Evolutionary conservation across 441 rosid genomes (phyloP).

Genomic region (Croton laevigatus): DNA sequence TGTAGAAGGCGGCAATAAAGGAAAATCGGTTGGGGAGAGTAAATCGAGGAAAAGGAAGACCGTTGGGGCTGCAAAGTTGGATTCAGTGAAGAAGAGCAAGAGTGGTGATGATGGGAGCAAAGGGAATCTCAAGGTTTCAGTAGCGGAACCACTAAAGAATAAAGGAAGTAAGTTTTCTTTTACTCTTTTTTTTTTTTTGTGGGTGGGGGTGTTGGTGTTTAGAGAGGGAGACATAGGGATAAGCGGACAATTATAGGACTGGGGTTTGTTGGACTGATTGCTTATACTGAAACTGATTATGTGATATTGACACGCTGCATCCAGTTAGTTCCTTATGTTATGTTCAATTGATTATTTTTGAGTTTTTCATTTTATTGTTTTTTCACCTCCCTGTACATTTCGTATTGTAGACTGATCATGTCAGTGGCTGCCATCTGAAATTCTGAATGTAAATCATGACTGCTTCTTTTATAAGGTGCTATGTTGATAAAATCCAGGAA

Average conservation of each 20-base stretch:
- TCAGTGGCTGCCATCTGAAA: slow-evolving; percentile 5
- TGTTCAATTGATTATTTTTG: neutral
- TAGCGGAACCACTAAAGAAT: slow-evolving; percentile 42
- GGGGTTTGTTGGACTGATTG: slow-evolving; percentile 4
- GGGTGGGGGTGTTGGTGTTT: too few relatives aligned
- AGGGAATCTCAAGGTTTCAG: slow-evolving; percentile 36
- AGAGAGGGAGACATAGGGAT: neutral
- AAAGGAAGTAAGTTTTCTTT: slow-evolving; percentile 42
- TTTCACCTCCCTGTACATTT: neutral
- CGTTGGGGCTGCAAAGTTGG: slow-evolving; percentile 33
- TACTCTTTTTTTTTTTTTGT: neutral
- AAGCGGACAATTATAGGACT: slow-evolving; percentile 1
- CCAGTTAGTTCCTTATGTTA: neutral
- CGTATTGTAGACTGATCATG: neutral
- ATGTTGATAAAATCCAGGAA: neutral
- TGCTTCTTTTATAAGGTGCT: neutral
- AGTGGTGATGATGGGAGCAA: slow-evolving; percentile 25
- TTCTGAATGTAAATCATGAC: neutral
- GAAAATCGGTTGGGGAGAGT: slow-evolving; percentile 26
- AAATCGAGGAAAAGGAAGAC: slow-evolving; percentile 54
- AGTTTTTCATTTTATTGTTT: neutral
- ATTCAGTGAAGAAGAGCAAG: slow-evolving; percentile 55
- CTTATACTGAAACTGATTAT: neutral
- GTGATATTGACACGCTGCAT: neutral
- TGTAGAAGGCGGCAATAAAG: slow-evolving; percentile 34